Evolutionary conservation across 306 rosid species (phyloP), one percentile per base, ranked within the genome.

Genomic region (Acacia acuminata): DNA sequence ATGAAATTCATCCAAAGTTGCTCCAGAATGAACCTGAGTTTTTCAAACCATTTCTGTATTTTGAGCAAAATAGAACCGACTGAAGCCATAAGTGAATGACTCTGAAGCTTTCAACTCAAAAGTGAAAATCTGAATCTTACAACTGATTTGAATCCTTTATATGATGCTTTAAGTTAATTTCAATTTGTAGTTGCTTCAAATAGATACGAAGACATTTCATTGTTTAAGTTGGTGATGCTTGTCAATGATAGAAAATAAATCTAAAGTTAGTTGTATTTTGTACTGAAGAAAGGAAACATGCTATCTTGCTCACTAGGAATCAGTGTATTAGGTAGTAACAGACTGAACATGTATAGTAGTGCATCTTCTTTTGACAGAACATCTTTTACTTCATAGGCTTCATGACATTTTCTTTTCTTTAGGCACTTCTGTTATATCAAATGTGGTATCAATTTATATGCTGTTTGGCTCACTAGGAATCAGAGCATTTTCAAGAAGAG

Each of bases 121-220:
- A 12, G 17, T 45, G 51, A 45, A 45, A 45, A 15, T 45, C 51
- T 12, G 51, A 45, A 45, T 45, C 51, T 13, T 3, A 11, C 16
- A 45, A 50, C 30, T 27, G 36, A 20, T 60, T 32, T 36, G 48
- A 43, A 12, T 36, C 3, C 2, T 71, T 32, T 25, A 1, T 67
- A 47, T 32, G 32, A 20, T 71, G 50, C 27, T 36, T 61, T n/a
- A 58, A 27, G 30, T 48, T 74, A 45, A 14, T 73, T 78, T 73
- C 36, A 19, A 25, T 50, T 72, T 78, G 51, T 51, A 73, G 5
- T 45, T 64, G 25, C 79, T 38, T 83, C 73, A 56, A 82, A 36
- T 32, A 48, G 24, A 22, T 48, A 34, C 5, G 20, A 15, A 32
- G n/a, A 3, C 51, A 27, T 5, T 8, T 2, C 40, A 64, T 78